Conservation (phyloP, 2,329 filamentous ascomycete species). For the Hypomyces rosellus region DNA sequence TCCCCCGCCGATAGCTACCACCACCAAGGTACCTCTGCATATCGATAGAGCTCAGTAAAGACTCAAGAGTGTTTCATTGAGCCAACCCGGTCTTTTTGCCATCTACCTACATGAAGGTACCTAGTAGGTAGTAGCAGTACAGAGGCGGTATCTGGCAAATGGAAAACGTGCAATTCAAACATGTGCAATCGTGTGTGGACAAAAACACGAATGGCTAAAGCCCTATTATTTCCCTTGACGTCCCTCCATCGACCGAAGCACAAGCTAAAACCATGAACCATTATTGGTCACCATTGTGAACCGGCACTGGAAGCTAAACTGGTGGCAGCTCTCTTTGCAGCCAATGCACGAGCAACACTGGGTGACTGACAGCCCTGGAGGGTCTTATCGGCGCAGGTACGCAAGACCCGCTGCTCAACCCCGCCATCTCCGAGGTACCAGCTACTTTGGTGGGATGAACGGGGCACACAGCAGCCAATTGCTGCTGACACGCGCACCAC, state of each 20-base stretch:
- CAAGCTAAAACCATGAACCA: constrained; percentile 14
- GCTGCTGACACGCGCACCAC: neutral
- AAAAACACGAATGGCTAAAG: neutral
- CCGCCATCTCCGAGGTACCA: constrained; percentile 6
- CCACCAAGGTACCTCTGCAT: too few relatives aligned
- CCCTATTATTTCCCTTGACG: neutral
- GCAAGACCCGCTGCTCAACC: constrained; percentile 1
- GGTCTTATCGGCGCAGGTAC: constrained; percentile 11
- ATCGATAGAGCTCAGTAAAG: too few relatives aligned
- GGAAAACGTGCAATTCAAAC: constrained; percentile 1
- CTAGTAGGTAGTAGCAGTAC: too few relatives aligned
- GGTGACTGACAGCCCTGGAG: neutral
- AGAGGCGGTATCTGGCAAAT: neutral
- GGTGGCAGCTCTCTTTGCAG: constrained; percentile 2
- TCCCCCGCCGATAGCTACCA: too few relatives aligned
- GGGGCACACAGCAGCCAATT: neutral
- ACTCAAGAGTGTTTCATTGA: too few relatives aligned
- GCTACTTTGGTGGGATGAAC: neutral
- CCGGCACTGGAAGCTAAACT: neutral
- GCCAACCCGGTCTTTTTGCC: too few relatives aligned
- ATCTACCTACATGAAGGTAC: too few relatives aligned
- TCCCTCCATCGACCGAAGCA: constrained; percentile 17
- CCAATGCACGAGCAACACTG: neutral
- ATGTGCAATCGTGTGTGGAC: constrained; percentile 2
- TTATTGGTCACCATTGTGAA: constrained; percentile 21